Evolutionary conservation across 2,329 filamentous ascomycete species (phyloP), one percentile per base, ranked within the genome.

Genomic region (Diaporthe ampelina): DNA sequence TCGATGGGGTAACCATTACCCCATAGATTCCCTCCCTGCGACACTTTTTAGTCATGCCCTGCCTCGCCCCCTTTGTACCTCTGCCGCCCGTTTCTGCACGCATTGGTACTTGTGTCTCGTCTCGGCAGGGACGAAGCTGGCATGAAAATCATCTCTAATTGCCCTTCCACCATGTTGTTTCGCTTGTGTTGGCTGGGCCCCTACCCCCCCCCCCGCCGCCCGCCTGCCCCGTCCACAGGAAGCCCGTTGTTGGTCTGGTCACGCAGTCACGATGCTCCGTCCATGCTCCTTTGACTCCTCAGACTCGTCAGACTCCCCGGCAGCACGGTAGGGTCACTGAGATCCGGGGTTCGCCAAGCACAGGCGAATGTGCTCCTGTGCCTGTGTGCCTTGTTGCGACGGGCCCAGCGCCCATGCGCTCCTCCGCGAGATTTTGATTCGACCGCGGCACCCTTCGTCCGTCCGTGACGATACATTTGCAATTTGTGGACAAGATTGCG

Each of bases 1-100:
- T 80, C 77, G 76, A 76, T 79, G 74, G 79, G 76, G 77, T 81
- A 81, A 81, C 74, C 52, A 50, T 77, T 81, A 80, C 79, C 78
- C 79, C 78, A 81, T 78, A 68, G 71, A 75, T 79, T 79, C 65
- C 69, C 72, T 61, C 59, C 32, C 71, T 63, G 71, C 71, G 61
- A 73, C 74, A 68, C 26, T 45, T 75, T 67, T 74, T 76, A 76
- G 74, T 74, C 75, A 75, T 73, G 74, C 56, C 48, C 70, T 40
- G 21, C 45, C 54, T 37, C 43, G 35, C 48, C 71, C 21, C 65
- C 21, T 56, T 69, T 54, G 75, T 73, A 67, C 43, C 67, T 67
- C 9, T 11, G 40, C 32, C 67, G 52, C 59, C 50, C 5, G 37
- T 7, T 32, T 24, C 29, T n/a, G 67, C 58, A n/a, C 11, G 24